These are phyloP conservation scores for Pluteus cervinus DNA, from an alignment of 768 basidiomycete genomes.

Conservation along the genomic window DNA sequence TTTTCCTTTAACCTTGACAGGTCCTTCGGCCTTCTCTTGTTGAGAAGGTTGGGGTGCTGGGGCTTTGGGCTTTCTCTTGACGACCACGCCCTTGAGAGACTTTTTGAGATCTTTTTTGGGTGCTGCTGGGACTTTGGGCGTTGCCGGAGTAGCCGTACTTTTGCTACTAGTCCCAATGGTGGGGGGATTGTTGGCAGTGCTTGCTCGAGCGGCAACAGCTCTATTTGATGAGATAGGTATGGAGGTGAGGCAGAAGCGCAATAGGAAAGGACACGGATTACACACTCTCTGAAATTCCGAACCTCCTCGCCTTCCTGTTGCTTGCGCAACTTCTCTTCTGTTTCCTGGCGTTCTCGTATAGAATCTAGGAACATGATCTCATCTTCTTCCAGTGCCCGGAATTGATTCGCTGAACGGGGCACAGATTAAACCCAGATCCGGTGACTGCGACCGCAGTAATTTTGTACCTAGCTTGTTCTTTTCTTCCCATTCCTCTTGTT, in stretches of 20 bases:
- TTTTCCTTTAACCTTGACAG: constrained; percentile 11
- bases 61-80: constrained; percentile 66
- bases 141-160: constrained; percentile 22
- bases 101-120: constrained; percentile 63
- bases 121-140: constrained; percentile 26
- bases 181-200: constrained; percentile 39
- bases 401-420: constrained; percentile 64
- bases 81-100: constrained; percentile 69
- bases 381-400: constrained; percentile 84
- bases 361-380: constrained; percentile 88
- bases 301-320: constrained; percentile 76
- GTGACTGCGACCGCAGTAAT: constrained; percentile 9
- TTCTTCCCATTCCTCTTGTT: constrained; percentile 93
- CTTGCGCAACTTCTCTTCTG: constrained; percentile 71
- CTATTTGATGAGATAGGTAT: constrained; percentile 18
- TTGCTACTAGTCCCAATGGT: constrained; percentile 28
- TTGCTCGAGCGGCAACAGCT: constrained; percentile 64
- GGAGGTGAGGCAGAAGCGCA: constrained; percentile 2
- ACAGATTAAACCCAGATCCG: constrained; percentile 7
- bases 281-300: constrained; percentile 71
- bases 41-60: constrained; percentile 8
- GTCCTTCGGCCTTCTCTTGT: constrained; percentile 11
- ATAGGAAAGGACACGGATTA: too few relatives aligned
- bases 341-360: constrained; percentile 66
- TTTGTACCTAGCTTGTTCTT: constrained; percentile 64